Evolutionary conservation across 179 eudicot genomes (phyloP).

Genomic region (Vitellaria paradoxa): DNA sequence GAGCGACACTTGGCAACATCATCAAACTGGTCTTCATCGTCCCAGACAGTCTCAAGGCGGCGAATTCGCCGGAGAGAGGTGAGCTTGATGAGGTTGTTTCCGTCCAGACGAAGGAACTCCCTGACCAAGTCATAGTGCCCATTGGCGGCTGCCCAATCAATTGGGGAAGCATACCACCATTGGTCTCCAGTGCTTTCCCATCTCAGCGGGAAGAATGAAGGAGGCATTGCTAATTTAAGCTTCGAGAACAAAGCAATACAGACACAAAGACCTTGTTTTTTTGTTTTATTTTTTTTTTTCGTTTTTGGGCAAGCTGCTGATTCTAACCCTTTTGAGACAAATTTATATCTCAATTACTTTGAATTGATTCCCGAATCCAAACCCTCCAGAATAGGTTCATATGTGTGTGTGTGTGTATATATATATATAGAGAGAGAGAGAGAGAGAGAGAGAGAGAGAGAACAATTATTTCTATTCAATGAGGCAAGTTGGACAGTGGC

Average conservation of each 20-base stretch:
- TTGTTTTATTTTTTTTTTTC: too few species aligned
- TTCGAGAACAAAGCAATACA: too few species aligned
- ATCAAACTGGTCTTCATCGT: conserved; percentile 64
- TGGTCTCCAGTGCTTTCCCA: conserved; percentile 99
- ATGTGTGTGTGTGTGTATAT: too few species aligned
- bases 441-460: too few species aligned
- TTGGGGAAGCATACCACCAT: conserved; percentile 99
- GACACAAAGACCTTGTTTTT: too few species aligned
- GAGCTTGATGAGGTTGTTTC: conserved; percentile 74
- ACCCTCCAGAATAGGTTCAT: neutral
- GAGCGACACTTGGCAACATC: conserved; percentile 71
- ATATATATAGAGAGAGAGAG: too few species aligned
- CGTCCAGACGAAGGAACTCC: conserved; percentile 76
- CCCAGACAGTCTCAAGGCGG: conserved; percentile 93
- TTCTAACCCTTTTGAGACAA: neutral
- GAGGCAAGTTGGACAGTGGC: neutral
- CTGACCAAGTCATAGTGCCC: conserved; percentile 88
- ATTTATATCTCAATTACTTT: too few species aligned
- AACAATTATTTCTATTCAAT: too few species aligned
- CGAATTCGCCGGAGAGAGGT: conserved; percentile 84
- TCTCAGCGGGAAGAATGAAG: conserved; percentile 63
- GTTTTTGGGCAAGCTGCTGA: neutral
- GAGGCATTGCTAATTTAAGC: conserved; percentile 31
- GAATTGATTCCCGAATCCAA: neutral
- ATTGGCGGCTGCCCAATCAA: conserved; percentile 95